Evolutionary conservation across 768 basidiomycete genomes (phyloP).

Genomic region (Mycena rosella): DNA sequence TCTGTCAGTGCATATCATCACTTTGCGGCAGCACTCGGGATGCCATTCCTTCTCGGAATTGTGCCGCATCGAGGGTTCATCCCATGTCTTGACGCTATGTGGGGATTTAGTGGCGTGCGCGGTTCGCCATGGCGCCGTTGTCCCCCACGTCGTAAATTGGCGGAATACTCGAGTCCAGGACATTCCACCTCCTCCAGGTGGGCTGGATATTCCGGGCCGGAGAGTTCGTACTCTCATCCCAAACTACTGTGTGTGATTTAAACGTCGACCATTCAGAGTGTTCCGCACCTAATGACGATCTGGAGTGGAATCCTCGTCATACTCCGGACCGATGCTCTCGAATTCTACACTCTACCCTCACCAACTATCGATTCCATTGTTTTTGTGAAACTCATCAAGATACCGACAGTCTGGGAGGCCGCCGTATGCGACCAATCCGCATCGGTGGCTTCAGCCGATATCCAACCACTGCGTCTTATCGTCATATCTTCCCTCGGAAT

Average conservation of each 20-base stretch:
- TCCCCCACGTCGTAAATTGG: slow-evolving; percentile 28
- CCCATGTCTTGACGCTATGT: slow-evolving; percentile 17
- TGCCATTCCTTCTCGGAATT: slow-evolving; percentile 12
- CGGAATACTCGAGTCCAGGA: background rate
- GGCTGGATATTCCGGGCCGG: slow-evolving; percentile 1
- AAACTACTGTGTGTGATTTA: too few species aligned
- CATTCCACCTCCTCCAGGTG: slow-evolving; percentile 1
- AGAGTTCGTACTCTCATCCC: background rate
- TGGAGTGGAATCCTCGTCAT: slow-evolving; percentile 3
- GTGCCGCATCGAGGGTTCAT: slow-evolving; percentile 14
- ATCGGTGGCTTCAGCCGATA: too few species aligned
- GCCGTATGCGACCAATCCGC: background rate
- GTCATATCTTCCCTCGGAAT: slow-evolving; percentile 4
- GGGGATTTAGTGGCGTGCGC: slow-evolving; percentile 30
- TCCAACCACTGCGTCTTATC: background rate
- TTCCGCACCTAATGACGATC: slow-evolving; percentile 25
- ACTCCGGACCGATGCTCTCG: background rate
- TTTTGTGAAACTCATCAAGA: background rate
- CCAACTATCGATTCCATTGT: background rate
- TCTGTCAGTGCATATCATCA: slow-evolving; percentile 3
- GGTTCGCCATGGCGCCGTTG: slow-evolving; percentile 4
- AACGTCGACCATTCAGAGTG: background rate
- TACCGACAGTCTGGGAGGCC: slow-evolving; percentile 17
- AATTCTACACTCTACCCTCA: slow-evolving; percentile 17
- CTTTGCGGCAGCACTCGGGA: background rate